These are phyloP conservation scores for Kitagawia praeruptora DNA, from an alignment of 129 eudicot species.

Conservation along the genomic window DNA sequence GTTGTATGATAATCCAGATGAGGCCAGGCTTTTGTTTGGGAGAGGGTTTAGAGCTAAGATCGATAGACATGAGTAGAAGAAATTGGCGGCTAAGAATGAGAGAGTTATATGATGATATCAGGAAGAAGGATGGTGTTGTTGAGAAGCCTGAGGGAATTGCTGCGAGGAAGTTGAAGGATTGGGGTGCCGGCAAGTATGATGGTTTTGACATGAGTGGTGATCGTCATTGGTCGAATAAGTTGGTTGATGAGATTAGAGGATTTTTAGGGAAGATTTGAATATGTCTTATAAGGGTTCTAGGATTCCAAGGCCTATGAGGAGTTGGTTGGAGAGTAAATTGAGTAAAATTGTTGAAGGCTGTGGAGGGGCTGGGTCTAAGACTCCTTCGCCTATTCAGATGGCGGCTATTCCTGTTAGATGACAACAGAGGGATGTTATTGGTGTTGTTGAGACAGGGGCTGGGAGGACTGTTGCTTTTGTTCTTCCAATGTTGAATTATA, in stretches of 20 bases:
- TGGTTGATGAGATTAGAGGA: background rate
- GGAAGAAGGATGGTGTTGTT: background rate
- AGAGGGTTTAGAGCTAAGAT: background rate
- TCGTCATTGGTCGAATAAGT: slow-evolving; percentile 1
- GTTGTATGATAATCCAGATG: background rate
- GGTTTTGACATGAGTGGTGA: slow-evolving; percentile 3
- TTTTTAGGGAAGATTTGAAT: slow-evolving; percentile 5
- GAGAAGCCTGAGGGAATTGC: background rate
- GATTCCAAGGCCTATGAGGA: background rate
- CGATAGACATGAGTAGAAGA: background rate
- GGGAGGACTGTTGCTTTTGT: too few species aligned
- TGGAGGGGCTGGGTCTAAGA: too few species aligned
- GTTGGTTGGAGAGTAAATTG: too few species aligned
- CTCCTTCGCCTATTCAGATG: too few species aligned
- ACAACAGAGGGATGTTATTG: too few species aligned
- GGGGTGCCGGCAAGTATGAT: background rate
- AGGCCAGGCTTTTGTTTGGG: background rate
- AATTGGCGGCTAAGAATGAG: background rate
- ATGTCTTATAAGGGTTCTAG: background rate
- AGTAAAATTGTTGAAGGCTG: too few species aligned
- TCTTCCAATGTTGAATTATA: too few species aligned
- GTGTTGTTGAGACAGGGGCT: too few species aligned
- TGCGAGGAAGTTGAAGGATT: background rate
- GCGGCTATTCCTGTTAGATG: too few species aligned
- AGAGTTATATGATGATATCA: background rate